phyloP scores from a whole-genome alignment of 768 basidiomycete species.

The Leucosporidium creatinivorum region DNA sequence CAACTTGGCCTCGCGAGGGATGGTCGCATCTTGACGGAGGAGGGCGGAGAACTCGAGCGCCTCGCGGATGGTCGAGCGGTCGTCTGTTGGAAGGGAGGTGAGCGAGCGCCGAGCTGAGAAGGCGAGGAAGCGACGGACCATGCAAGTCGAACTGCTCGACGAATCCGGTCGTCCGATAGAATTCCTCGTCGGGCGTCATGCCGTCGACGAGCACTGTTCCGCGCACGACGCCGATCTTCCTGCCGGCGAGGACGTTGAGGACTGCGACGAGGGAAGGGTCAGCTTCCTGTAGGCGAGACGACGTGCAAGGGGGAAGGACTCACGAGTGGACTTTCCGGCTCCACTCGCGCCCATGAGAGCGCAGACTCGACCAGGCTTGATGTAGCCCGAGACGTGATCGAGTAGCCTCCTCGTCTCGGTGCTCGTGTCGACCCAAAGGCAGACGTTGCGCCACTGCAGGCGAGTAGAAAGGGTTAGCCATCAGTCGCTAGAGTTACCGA shows the following conservation, averaged over 20 bases:
- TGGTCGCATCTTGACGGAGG: slow-evolving; percentile 43
- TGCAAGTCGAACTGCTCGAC: slow-evolving; percentile 44
- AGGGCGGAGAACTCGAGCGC: slow-evolving; percentile 46
- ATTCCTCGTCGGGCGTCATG: slow-evolving; percentile 41
- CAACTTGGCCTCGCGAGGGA: slow-evolving; percentile 42
- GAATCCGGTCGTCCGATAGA: slow-evolving; percentile 45
- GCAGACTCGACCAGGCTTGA: slow-evolving; percentile 39
- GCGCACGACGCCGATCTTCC: slow-evolving; percentile 46
- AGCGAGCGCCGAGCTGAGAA: slow-evolving; percentile 8
- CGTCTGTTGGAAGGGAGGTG: slow-evolving; percentile 26
- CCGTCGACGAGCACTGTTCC: slow-evolving; percentile 47
- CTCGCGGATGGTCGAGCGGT: slow-evolving; percentile 44
- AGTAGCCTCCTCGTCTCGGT: slow-evolving; percentile 32
- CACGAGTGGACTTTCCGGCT: slow-evolving; percentile 43
- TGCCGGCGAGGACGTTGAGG: slow-evolving; percentile 38
- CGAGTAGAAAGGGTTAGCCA: neutral
- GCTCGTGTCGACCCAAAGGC: slow-evolving; percentile 27
- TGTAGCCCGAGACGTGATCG: slow-evolving; percentile 34
- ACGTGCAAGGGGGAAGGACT: slow-evolving; percentile 12
- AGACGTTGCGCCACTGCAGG: slow-evolving; percentile 23
- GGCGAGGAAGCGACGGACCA: slow-evolving; percentile 33
- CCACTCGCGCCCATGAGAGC: slow-evolving; percentile 48
- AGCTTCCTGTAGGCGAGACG: slow-evolving; percentile 1
- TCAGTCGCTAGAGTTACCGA: neutral
- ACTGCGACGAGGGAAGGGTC: slow-evolving; percentile 9